Percentiles rank a stretch among this genome's conserved stretches.
phyloP scores from a whole-genome alignment of 164 flowering plant species.

The Kingdonia uniflora region DNA sequence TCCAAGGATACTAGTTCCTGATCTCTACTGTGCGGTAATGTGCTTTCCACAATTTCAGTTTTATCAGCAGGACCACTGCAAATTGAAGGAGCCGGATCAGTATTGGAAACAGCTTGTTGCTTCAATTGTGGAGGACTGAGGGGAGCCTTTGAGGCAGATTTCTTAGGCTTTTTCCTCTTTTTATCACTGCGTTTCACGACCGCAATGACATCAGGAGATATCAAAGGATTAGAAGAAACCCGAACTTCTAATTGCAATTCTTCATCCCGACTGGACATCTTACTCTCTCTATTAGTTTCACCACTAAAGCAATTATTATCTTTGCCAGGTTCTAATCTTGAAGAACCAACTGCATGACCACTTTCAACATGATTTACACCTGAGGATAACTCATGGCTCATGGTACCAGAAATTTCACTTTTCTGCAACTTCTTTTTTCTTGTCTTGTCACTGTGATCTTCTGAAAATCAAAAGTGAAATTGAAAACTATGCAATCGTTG shows the following conservation, averaged over 20 bases:
- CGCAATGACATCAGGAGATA: too few relatives aligned
- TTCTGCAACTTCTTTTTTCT: neutral
- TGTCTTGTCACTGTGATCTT: neutral
- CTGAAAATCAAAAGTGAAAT: too few relatives aligned
- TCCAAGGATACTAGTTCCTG: too few relatives aligned
- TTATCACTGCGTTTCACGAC: too few relatives aligned
- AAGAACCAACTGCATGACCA: neutral
- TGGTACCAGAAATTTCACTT: neutral
- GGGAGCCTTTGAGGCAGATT: conserved; percentile 7
- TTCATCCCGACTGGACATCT: neutral
- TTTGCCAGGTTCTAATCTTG: neutral
- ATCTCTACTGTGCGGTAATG: too few relatives aligned
- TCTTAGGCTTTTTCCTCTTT: too few relatives aligned
- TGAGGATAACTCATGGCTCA: neutral
- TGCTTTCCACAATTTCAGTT: too few relatives aligned
- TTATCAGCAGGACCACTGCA: neutral
- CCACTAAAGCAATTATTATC: neutral
- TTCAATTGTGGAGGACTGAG: conserved; percentile 9
- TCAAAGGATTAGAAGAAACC: too few relatives aligned
- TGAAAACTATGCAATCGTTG: too few relatives aligned
- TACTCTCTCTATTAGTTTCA: neutral
- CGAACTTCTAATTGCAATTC: too few relatives aligned
- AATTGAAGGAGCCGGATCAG: conserved; percentile 9
- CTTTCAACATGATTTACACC: neutral
- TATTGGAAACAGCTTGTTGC: conserved; percentile 9